phyloP scores from a whole-genome alignment of 768 basidiomycete genomes.

The Kondoa subrosea region DNA sequence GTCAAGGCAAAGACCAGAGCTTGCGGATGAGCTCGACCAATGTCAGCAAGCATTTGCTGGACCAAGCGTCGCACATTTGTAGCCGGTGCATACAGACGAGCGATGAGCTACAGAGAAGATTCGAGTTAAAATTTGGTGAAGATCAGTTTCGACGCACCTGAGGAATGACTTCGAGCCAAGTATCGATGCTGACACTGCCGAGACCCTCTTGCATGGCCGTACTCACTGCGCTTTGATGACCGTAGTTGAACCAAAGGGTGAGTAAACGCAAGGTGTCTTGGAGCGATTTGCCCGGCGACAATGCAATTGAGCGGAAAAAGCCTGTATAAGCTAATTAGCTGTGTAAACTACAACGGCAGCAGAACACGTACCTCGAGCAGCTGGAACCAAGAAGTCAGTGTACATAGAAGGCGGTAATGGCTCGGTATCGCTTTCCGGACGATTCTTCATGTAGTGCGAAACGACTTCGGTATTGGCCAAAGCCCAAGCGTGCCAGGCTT shows the following conservation, averaged over 20 bases:
- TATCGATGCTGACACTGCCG: slow-evolving; percentile 78
- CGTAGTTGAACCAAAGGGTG: slow-evolving; percentile 97
- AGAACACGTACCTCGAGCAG: slow-evolving; percentile 57
- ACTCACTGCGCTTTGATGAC: slow-evolving; percentile 72
- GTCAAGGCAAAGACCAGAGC: slow-evolving; percentile 89
- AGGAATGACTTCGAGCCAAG: slow-evolving; percentile 96
- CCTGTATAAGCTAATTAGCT: slow-evolving; percentile 3
- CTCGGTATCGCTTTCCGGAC: slow-evolving; percentile 38
- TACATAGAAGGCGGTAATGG: slow-evolving; percentile 48
- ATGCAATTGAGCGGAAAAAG: slow-evolving; percentile 85
- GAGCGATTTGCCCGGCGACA: slow-evolving; percentile 73
- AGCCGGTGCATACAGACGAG: slow-evolving; percentile 89
- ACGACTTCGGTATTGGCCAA: slow-evolving; percentile 91
- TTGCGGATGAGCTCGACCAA: slow-evolving; percentile 93
- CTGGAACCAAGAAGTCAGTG: slow-evolving; percentile 70
- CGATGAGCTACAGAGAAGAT: slow-evolving; percentile 56
- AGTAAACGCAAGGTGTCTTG: slow-evolving; percentile 86
- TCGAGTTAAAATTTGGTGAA: not conserved
- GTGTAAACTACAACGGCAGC: not conserved
- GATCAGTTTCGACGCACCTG: slow-evolving; percentile 44
- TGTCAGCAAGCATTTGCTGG: slow-evolving; percentile 67
- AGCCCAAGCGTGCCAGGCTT: slow-evolving; percentile 99
- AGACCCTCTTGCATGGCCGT: slow-evolving; percentile 76
- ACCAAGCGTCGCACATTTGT: slow-evolving; percentile 73
- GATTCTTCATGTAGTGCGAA: slow-evolving; percentile 53